Conservation (phyloP, 2,329 filamentous ascomycete species). For the Aspergillus caelatus region DNA sequence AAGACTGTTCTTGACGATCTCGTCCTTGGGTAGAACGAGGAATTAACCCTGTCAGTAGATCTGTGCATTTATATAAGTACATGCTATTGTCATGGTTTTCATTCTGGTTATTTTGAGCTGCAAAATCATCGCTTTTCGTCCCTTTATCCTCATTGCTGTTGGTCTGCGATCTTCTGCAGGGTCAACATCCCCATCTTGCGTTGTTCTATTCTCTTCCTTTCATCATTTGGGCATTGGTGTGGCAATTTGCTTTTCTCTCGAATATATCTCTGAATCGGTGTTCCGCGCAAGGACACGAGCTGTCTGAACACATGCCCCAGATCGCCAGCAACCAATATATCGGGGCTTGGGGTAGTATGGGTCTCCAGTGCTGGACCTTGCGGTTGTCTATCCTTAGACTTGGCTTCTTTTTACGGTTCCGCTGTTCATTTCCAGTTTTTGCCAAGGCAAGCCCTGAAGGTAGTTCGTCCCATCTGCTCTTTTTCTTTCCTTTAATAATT, state of each 20-base stretch:
- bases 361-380: not conserved
- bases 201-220: slow-evolving; percentile 7
- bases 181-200: not conserved
- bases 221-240: slow-evolving; percentile 6
- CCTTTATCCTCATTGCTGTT: not conserved
- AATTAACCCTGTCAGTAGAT: slow-evolving; percentile 35
- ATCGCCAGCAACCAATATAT: not conserved
- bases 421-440: not conserved
- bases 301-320: not conserved
- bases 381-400: not conserved
- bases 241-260: not conserved
- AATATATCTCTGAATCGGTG: not conserved
- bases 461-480: not conserved
- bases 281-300: not conserved
- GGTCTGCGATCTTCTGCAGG: not conserved
- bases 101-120: slow-evolving; percentile 9
- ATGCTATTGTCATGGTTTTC: slow-evolving; percentile 22
- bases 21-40: slow-evolving; percentile 28
- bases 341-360: not conserved
- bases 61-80: slow-evolving; percentile 25
- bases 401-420: not conserved
- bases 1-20: slow-evolving; percentile 32
- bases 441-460: not conserved
- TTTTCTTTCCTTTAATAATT: not conserved
- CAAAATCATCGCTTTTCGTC: not conserved